Evolutionary conservation across 1,284 basidiomycete genomes (phyloP).

Genomic region (Malassezia nana): DNA sequence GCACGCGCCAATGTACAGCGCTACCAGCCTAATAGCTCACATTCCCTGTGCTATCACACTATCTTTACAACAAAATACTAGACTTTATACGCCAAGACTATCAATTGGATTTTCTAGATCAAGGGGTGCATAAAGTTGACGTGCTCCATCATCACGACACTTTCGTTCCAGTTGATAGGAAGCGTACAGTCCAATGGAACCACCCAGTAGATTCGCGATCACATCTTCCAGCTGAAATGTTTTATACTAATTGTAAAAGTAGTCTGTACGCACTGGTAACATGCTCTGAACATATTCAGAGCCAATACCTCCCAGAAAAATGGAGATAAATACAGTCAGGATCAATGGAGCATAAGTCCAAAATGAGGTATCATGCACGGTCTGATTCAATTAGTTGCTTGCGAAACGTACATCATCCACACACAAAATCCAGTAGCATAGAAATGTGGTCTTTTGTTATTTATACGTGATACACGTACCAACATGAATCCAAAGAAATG

Average conservation of each 20-base stretch:
- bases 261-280: slow-evolving; percentile 54
- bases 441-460: slow-evolving; percentile 55
- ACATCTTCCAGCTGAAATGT: slow-evolving; percentile 69
- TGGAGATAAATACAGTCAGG: slow-evolving; percentile 55
- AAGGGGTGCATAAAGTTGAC: slow-evolving; percentile 32
- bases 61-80: no score
- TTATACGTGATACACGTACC: slow-evolving; percentile 7
- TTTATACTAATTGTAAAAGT: slow-evolving; percentile 53
- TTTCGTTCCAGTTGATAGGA: slow-evolving; percentile 28
- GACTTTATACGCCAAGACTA: no score
- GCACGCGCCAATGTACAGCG: neutral
- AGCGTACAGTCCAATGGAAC: slow-evolving; percentile 59
- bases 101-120: slow-evolving; percentile 21
- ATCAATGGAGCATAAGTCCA: slow-evolving; percentile 69
- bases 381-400: slow-evolving; percentile 7
- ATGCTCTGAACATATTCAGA: slow-evolving; percentile 74
- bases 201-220: slow-evolving; percentile 69
- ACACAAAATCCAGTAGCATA: slow-evolving; percentile 78
- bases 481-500: slow-evolving; percentile 71
- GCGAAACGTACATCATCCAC: slow-evolving; percentile 63
- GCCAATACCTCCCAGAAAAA: slow-evolving; percentile 59
- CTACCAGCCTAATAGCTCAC: neutral
- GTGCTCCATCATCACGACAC: slow-evolving; percentile 25
- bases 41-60: neutral
- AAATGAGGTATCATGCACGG: slow-evolving; percentile 58